These are phyloP conservation scores for Kodamaea fukazawae DNA, from an alignment of 805 yeast genomes.

Conservation along the genomic window DNA sequence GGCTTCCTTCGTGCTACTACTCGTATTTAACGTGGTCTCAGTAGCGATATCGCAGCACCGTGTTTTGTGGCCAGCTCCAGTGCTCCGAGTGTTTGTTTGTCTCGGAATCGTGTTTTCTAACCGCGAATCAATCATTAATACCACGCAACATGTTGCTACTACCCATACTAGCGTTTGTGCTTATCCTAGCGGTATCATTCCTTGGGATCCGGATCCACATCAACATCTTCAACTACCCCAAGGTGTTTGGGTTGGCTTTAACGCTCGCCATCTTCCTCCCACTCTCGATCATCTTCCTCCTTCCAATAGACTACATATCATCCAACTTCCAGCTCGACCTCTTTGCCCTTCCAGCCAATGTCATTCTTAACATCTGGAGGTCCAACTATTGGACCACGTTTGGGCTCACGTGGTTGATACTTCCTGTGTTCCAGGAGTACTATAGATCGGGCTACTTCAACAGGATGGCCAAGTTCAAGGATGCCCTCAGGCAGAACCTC, in stretches of 20 bases:
- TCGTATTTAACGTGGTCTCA: too few relatives aligned
- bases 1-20: too few relatives aligned
- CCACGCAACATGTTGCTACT: conserved; percentile 19
- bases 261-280: conserved; percentile 69
- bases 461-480: conserved; percentile 44
- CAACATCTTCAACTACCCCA: conserved; percentile 32
- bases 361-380: conserved; percentile 64
- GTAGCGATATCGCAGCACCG: too few relatives aligned
- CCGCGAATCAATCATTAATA: not conserved
- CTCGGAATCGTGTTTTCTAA: too few relatives aligned
- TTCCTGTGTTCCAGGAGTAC: conserved; percentile 73
- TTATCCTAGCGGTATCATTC: conserved; percentile 28
- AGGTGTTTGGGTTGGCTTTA: conserved; percentile 46
- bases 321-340: conserved; percentile 29
- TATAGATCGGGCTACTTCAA: conserved; percentile 67
- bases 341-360: conserved; percentile 45
- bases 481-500: conserved; percentile 56
- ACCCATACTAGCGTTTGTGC: conserved; percentile 24
- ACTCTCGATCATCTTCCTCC: conserved; percentile 64
- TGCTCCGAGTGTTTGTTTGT: too few relatives aligned
- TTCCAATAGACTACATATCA: conserved; percentile 73
- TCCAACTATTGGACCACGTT: conserved; percentile 79
- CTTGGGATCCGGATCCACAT: conserved; percentile 36
- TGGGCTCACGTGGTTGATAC: conserved; percentile 68
- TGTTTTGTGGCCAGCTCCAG: too few relatives aligned